These are phyloP conservation scores for Barnettozyma salicaria DNA, from an alignment of 805 yeast genomes.

Conservation along the genomic window DNA sequence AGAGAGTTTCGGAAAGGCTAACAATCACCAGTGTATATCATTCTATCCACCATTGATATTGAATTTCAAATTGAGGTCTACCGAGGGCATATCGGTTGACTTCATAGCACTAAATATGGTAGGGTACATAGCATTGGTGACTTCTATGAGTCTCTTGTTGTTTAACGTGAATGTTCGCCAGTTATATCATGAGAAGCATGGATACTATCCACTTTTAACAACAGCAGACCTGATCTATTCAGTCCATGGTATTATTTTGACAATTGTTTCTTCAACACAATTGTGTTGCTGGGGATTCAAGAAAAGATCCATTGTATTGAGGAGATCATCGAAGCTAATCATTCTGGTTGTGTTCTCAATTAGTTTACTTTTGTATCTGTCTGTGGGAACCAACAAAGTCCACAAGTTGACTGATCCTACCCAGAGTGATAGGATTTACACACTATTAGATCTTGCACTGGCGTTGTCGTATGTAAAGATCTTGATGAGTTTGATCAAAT, in stretches of 20 bases:
- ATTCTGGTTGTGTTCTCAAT: constrained; percentile 9
- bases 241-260: constrained; percentile 40
- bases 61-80: constrained; percentile 34
- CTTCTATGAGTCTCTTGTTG: constrained; percentile 39
- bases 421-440: constrained; percentile 8
- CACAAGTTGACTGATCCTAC: constrained; percentile 6
- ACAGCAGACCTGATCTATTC: constrained; percentile 42
- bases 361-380: constrained; percentile 7
- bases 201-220: constrained; percentile 38
- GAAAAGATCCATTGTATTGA: constrained; percentile 15
- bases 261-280: constrained; percentile 37
- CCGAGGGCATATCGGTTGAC: constrained; percentile 47
- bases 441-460: constrained; percentile 30
- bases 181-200: constrained; percentile 26
- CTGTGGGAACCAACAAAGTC: constrained; percentile 11
- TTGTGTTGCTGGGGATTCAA: constrained; percentile 27
- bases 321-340: constrained; percentile 19
- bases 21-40: constrained; percentile 39
- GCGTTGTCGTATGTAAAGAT: constrained; percentile 39
- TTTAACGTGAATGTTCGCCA: constrained; percentile 30
- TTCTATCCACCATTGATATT: constrained; percentile 44
- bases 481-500: constrained; percentile 42
- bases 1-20: too few relatives aligned
- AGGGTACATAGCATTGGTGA: constrained; percentile 41
- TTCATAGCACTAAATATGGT: constrained; percentile 39